A percentile compares a stretch with the other conserved stretches of the same genome.
Evolutionary conservation across 2,329 filamentous ascomycete genomes (phyloP).

Genomic region (Xylariaceae sp.): DNA sequence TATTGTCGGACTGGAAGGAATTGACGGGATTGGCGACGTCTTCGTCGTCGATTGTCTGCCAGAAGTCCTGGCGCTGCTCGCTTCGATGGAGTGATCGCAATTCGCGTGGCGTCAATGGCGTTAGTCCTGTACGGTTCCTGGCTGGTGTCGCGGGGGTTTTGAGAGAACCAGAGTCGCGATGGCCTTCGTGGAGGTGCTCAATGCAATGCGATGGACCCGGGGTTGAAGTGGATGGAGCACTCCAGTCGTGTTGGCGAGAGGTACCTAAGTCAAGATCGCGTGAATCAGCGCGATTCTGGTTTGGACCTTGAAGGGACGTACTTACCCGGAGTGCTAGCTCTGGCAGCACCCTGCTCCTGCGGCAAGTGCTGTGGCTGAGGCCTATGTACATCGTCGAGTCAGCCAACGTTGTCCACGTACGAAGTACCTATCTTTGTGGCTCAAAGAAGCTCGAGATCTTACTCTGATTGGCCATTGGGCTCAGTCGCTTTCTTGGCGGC

Average conservation of each 20-base stretch:
- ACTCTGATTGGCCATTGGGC: slow-evolving; percentile 12
- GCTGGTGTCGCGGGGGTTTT: slow-evolving; percentile 2
- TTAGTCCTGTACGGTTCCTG: not conserved
- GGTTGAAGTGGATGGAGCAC: slow-evolving; percentile 9
- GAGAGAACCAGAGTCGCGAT: not conserved
- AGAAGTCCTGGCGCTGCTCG: slow-evolving; percentile 2
- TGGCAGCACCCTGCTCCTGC: too few species aligned
- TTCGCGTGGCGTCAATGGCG: slow-evolving; percentile 13
- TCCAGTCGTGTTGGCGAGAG: slow-evolving; percentile 6
- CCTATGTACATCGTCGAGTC: not conserved
- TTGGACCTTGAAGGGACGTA: slow-evolving; percentile 12
- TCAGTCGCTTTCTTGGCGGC: not conserved
- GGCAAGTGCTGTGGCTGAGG: slow-evolving; percentile 9
- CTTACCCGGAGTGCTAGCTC: too few species aligned
- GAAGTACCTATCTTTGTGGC: too few species aligned
- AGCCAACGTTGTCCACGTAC: not conserved
- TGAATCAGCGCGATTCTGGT: slow-evolving; percentile 17
- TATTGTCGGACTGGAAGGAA: not conserved
- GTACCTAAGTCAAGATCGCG: slow-evolving; percentile 21
- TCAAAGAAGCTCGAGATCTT: not conserved
- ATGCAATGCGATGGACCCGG: slow-evolving; percentile 1
- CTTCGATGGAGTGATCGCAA: slow-evolving; percentile 20
- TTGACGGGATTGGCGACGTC: not conserved
- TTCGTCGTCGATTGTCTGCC: not conserved
- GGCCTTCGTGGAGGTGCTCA: not conserved